Conservation (phyloP, 129 eudicot genomes). For the Tanacetum coccineum region DNA sequence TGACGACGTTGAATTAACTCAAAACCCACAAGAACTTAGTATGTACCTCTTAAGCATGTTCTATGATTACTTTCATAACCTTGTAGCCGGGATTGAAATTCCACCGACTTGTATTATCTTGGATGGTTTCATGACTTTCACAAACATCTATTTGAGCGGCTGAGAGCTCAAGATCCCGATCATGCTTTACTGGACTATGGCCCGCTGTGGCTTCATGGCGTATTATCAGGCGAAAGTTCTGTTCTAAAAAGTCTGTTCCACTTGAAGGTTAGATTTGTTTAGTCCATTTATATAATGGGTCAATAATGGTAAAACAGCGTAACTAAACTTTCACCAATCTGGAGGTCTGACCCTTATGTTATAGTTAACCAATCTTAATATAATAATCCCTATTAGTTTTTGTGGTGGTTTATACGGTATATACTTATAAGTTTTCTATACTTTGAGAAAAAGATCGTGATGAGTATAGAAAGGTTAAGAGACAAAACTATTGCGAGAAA, state of each 20-base stretch:
- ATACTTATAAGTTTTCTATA: no score
- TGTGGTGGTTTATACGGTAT: no score
- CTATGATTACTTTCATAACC: conserved; percentile 22
- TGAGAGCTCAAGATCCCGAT: conserved; percentile 5
- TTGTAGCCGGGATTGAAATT: conserved; percentile 20
- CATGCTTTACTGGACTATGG: conserved; percentile 16
- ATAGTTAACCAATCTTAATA: no score
- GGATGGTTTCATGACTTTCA: conserved; percentile 40
- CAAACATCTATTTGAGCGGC: no score
- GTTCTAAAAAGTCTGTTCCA: conserved; percentile 21
- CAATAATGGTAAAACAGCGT: no score
- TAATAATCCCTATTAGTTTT: no score
- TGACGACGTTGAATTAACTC: neutral
- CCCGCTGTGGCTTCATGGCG: conserved; percentile 28
- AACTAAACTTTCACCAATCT: no score
- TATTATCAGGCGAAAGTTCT: conserved; percentile 21
- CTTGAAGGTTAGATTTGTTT: conserved; percentile 19
- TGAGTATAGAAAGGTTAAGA: no score
- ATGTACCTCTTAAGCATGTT: conserved; percentile 11
- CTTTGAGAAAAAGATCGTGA: no score
- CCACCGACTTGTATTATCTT: conserved; percentile 34
- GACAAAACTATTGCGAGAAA: no score
- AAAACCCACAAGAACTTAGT: neutral
- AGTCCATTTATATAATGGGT: no score
- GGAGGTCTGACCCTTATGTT: no score